Evolutionary conservation across 371 early-diverging fungal genomes (phyloP).

Genomic region (Sporodiniella umbellata): DNA sequence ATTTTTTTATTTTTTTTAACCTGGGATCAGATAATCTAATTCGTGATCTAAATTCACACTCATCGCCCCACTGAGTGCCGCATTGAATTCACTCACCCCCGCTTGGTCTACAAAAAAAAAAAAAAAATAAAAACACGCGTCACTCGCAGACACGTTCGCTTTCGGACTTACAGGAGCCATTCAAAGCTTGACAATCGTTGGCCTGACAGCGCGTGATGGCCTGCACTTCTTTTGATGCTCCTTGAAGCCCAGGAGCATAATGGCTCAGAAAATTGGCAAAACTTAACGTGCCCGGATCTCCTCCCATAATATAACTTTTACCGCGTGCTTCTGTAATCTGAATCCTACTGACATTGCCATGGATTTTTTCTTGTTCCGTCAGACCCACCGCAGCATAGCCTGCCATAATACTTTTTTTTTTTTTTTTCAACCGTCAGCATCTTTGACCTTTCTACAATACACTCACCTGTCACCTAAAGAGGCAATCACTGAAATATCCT

Average conservation of each 20-base stretch:
- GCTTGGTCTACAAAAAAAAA: conserved; percentile 16
- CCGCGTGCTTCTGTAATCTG: conserved; percentile 28
- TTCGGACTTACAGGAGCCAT: not conserved
- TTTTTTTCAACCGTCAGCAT: not conserved
- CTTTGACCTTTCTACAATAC: not conserved
- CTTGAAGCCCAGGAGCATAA: conserved; percentile 21
- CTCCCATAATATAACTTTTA: conserved; percentile 31
- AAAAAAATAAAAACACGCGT: not conserved
- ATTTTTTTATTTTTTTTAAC: conserved; percentile 4
- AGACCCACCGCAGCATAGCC: conserved; percentile 22
- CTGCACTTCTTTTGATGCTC: conserved; percentile 24
- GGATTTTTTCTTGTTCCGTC: conserved; percentile 4
- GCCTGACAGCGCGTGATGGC: conserved; percentile 18
- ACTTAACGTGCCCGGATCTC: conserved; percentile 20
- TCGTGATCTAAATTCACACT: conserved; percentile 25
- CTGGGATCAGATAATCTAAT: conserved; percentile 29
- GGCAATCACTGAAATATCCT: conserved; percentile 20
- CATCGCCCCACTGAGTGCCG: conserved; percentile 29
- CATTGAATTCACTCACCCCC: conserved; percentile 23
- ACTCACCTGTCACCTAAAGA: conserved; percentile 16
- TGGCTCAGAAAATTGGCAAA: conserved; percentile 23
- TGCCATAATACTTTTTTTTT: conserved; percentile 19
- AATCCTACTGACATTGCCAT: conserved; percentile 5
- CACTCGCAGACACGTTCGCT: conserved; percentile 9
- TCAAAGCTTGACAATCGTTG: not conserved